Conservation (phyloP, 106 monocot species). For the Platanthera zijinensis region DNA sequence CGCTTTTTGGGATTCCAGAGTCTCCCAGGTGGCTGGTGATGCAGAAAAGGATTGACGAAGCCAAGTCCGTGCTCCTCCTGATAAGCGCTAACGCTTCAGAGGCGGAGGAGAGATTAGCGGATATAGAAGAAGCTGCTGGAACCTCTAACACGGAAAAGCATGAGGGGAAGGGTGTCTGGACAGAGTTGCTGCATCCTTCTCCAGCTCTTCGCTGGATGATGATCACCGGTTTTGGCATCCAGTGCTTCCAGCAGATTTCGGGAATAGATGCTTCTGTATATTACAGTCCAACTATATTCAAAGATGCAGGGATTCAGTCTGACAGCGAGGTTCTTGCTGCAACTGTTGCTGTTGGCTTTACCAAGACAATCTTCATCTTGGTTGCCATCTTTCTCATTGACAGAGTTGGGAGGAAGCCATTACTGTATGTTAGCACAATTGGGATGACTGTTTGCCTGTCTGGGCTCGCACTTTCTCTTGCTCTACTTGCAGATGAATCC, state of each 20-base stretch:
- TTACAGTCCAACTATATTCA: slow-evolving; percentile 90
- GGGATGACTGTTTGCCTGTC: slow-evolving; percentile 87
- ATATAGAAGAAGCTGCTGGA: slow-evolving; percentile 63
- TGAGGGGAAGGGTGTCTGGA: slow-evolving; percentile 53
- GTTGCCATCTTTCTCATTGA: slow-evolving; percentile 88
- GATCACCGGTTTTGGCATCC: slow-evolving; percentile 81
- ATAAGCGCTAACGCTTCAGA: slow-evolving; percentile 52
- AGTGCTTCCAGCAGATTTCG: slow-evolving; percentile 89
- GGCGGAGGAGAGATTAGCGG: slow-evolving; percentile 50
- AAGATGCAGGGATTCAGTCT: slow-evolving; percentile 69
- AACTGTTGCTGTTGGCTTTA: slow-evolving; percentile 92
- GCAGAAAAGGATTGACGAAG: slow-evolving; percentile 70
- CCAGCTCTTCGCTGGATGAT: slow-evolving; percentile 67
- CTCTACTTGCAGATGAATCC: slow-evolving; percentile 26
- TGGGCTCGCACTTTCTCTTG: slow-evolving; percentile 34
- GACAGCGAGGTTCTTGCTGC: slow-evolving; percentile 59
- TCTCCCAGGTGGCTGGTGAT: slow-evolving; percentile 94
- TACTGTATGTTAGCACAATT: slow-evolving; percentile 80
- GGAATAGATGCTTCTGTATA: slow-evolving; percentile 95
- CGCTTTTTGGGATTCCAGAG: slow-evolving; percentile 77
- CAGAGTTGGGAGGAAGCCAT: slow-evolving; percentile 72
- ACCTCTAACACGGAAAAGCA: slow-evolving; percentile 13
- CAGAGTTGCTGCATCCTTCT: slow-evolving; percentile 59
- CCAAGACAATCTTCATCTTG: slow-evolving; percentile 81
- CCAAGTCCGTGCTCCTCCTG: slow-evolving; percentile 51